Evolutionary conservation across 306 rosid genomes (phyloP), one percentile per base, ranked within the genome.

Genomic region (Quercus wislizeni): DNA sequence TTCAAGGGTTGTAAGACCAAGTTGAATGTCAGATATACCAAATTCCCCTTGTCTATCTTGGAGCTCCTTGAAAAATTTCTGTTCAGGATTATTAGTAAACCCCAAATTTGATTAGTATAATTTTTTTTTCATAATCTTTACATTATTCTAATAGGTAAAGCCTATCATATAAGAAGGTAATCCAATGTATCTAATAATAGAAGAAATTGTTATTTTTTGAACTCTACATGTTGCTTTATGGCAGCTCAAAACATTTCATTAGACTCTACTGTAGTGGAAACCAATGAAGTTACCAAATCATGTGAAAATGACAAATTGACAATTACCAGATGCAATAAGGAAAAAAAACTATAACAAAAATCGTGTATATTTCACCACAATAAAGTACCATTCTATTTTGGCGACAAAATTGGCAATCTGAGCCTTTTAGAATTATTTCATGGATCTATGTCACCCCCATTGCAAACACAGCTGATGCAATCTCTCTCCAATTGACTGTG

Each of bases 1-100:
- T 85, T 91, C 96, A 2, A 95, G 98, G 74, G 94, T 95, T 28
- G 99, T 73, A 43, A 92, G 93, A 33, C 97, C 90, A 41, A 94
- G 88, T 76, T 92, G 97, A 80, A 92, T 86, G 85, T 91, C 92
- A 18, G 91, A 84, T 83, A 94, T 91, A 38, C 98, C 92, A 74
- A 88, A 89, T 75, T 94, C 95, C 23, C 18, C 72, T 69, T 87
- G 86, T 89, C 85, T 89, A 55, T 90, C 88, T 84, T 94, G 86
- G 49, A 95, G 96, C 78, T 91, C 96, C 6, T 71, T 80, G 17
- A 92, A 94, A 80, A 91, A 94, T 1, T 80, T 83, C 99, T 94
- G 89, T 27, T 63, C 20, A 70, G 61, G 78, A 74, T 84, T 79
- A 67, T 67, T 8, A 67, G 51, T 31, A 33, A 33, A 67, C 46